A percentile compares a stretch with the other conserved stretches of the same genome.
phyloP scores from a whole-genome alignment of 176 grass and related monocot genomes.

The Phoenix roebelenii region DNA sequence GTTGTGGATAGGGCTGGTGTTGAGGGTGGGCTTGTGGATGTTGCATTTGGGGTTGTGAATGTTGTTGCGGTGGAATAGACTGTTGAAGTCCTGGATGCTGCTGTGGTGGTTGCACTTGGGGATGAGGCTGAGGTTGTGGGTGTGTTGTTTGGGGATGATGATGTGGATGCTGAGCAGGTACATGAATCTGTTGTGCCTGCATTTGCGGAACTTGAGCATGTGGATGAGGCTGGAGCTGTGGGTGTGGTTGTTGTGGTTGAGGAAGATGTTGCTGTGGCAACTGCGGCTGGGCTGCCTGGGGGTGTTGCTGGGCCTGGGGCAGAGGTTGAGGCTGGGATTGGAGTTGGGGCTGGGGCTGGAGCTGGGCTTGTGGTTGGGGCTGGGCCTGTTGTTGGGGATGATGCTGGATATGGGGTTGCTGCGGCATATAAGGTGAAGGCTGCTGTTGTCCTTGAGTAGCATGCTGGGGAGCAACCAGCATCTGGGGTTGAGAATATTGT shows the following conservation, averaged over 20 bases:
- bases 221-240: background rate
- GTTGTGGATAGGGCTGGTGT: constrained; percentile 47
- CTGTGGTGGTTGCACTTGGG: too few relatives aligned
- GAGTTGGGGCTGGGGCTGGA: constrained; percentile 28
- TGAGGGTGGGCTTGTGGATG: constrained; percentile 25
- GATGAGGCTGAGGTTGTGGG: constrained; percentile 24
- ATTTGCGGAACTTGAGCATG: background rate
- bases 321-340: constrained; percentile 19
- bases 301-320: constrained; percentile 27
- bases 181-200: background rate
- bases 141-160: constrained; percentile 14
- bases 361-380: constrained; percentile 23
- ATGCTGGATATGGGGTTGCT: constrained; percentile 2
- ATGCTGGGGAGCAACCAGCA: constrained; percentile 30
- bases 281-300: constrained; percentile 17
- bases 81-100: background rate
- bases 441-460: constrained; percentile 36
- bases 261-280: background rate
- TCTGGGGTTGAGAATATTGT: constrained; percentile 49
- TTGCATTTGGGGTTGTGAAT: constrained; percentile 28
- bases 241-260: constrained; percentile 1
- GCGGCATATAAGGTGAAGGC: constrained; percentile 35
- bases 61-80: background rate
- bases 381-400: constrained; percentile 26
- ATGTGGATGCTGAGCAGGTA: constrained; percentile 9